These are phyloP conservation scores for Circinella minor DNA, from an alignment of 371 early-diverging fungal genomes.

Conservation along the genomic window DNA sequence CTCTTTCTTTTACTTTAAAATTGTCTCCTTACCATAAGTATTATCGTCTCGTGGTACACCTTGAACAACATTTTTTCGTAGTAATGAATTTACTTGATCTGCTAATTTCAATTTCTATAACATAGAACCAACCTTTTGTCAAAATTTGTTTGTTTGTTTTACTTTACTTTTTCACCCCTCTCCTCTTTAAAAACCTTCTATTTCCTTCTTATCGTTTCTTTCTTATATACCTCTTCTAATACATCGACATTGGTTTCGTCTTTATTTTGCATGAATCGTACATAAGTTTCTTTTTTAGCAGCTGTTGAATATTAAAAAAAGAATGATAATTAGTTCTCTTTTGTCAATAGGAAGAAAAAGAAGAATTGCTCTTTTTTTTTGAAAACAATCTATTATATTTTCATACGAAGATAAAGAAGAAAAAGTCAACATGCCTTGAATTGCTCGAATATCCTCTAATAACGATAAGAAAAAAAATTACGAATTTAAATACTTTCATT, in stretches of 20 bases:
- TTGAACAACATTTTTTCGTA: conserved; percentile 48
- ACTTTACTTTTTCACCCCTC: background rate
- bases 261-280: conserved; percentile 47
- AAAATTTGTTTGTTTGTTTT: background rate
- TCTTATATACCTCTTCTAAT: conserved; percentile 42
- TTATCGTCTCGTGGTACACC: conserved; percentile 36
- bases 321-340: background rate
- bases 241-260: conserved; percentile 49
- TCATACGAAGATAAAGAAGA: no score
- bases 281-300: conserved; percentile 48
- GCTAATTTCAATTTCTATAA: conserved; percentile 47
- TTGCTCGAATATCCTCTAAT: conserved; percentile 39
- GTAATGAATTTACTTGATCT: conserved; percentile 39
- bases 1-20: no score
- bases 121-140: background rate
- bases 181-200: background rate
- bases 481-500: background rate
- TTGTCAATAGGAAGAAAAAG: background rate
- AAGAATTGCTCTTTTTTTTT: background rate
- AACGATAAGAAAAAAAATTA: conserved; percentile 2
- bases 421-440: conserved; percentile 30
- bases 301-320: conserved; percentile 24
- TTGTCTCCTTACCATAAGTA: conserved; percentile 29
- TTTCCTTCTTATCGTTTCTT: background rate
- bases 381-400: background rate